These are phyloP conservation scores for Cryptosporidium xiaoi DNA, from an alignment of 169 alveolate species.

Conservation along the genomic window DNA sequence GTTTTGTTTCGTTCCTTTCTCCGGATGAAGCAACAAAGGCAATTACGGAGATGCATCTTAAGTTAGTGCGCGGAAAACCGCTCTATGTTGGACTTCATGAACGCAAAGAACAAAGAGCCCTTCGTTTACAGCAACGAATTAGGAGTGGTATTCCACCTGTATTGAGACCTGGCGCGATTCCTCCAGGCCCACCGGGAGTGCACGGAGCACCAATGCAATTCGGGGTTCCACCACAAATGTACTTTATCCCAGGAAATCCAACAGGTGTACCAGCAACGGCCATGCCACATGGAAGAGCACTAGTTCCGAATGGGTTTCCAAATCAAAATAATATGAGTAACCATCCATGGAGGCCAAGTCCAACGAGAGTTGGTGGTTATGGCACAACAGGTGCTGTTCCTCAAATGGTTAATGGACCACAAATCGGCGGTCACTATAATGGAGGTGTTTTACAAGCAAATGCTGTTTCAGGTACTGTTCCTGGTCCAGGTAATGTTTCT, in stretches of 20 bases:
- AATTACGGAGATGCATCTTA: conserved; percentile 94
- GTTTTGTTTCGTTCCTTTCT: conserved; percentile 95
- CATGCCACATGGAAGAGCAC: conserved; percentile 52
- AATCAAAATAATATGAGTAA: conserved; percentile 23
- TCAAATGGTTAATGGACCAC: conserved; percentile 62
- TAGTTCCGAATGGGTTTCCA: conserved; percentile 54
- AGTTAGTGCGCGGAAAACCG: conserved; percentile 90
- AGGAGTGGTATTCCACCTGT: conserved; percentile 83
- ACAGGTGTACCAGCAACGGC: conserved; percentile 42
- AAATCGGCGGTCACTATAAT: conserved; percentile 21
- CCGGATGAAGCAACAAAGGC: conserved; percentile 98
- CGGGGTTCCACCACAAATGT: conserved; percentile 73
- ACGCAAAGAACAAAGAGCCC: conserved; percentile 89
- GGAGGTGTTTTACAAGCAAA: conserved; percentile 49
- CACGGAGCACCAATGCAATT: conserved; percentile 74
- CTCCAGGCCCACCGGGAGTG: conserved; percentile 74
- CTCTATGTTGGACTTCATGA: conserved; percentile 93
- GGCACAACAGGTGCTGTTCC: conserved; percentile 51
- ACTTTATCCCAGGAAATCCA: conserved; percentile 72
- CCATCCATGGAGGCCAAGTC: conserved; percentile 71
- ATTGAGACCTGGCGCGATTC: conserved; percentile 70
- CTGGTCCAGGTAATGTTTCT: conserved; percentile 10
- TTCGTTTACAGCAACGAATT: conserved; percentile 89
- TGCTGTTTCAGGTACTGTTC: conserved; percentile 33
- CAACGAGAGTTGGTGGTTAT: conserved; percentile 34